A percentile compares a stretch with the other conserved stretches of the same genome.
These are phyloP conservation scores for Xylariaceae sp. DNA, from an alignment of 2,329 filamentous ascomycete genomes.

Conservation along the genomic window DNA sequence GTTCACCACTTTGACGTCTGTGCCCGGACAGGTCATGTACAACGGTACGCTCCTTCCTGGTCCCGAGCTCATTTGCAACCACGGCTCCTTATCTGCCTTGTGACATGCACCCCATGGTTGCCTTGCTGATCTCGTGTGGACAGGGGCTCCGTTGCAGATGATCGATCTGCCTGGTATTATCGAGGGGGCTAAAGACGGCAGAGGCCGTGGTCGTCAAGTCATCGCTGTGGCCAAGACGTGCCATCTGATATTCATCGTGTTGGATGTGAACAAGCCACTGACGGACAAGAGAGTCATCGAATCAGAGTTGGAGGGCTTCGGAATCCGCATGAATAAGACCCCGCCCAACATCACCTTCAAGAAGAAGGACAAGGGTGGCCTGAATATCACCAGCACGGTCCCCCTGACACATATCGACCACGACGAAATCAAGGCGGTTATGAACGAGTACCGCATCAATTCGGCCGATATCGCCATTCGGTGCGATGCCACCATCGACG, in stretches of 20 bases:
- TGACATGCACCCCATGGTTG: too few species aligned
- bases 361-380: constrained; percentile 98
- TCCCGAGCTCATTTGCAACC: neutral
- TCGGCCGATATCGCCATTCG: constrained; percentile 96
- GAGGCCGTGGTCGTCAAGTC: constrained; percentile 94
- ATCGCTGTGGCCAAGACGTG: constrained; percentile 99
- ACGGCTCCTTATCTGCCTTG: too few species aligned
- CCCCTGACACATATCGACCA: constrained; percentile 87
- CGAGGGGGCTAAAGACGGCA: constrained; percentile 95
- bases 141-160: constrained; percentile 89
- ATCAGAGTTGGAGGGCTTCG: constrained; percentile 90
- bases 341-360: constrained; percentile 98
- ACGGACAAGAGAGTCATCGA: constrained; percentile 97
- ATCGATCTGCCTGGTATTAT: constrained; percentile 98
- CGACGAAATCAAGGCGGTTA: constrained; percentile 96
- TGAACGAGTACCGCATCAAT: constrained; percentile 93
- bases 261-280: constrained; percentile 96
- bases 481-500: constrained; percentile 95
- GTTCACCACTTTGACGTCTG: constrained; percentile 95
- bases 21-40: constrained; percentile 91
- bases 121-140: constrained; percentile 8
- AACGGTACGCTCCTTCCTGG: constrained; percentile 55
- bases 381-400: constrained; percentile 92
- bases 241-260: constrained; percentile 95
- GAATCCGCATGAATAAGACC: constrained; percentile 93